Evolutionary conservation across 2,329 filamentous ascomycete genomes (phyloP).

Genomic region (Paraphaeosphaeria minitans): DNA sequence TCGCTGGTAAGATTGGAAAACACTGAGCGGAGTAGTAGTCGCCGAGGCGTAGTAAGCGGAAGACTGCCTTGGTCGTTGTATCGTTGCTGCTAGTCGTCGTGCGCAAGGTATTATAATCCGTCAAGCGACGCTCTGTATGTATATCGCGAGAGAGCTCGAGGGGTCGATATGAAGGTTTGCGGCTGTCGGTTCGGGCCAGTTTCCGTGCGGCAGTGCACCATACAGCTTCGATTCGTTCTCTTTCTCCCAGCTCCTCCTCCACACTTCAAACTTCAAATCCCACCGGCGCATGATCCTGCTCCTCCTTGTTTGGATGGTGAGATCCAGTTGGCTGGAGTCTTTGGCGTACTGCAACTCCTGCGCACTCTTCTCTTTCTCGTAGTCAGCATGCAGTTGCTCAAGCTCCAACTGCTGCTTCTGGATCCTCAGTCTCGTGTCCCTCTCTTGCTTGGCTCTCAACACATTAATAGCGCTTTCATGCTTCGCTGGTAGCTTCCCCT

Average conservation of each 20-base stretch:
- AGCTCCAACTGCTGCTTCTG: slow-evolving; percentile 50
- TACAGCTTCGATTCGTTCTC: slow-evolving; percentile 29
- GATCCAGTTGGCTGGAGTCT: slow-evolving; percentile 43
- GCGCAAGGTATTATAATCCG: not conserved
- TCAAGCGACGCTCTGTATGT: not conserved
- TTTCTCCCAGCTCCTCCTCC: slow-evolving; percentile 43
- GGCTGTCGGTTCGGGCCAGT: slow-evolving; percentile 32
- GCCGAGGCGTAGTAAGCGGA: not conserved
- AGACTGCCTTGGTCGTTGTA: not conserved
- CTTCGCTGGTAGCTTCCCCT: slow-evolving; percentile 48
- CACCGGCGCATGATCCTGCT: slow-evolving; percentile 42
- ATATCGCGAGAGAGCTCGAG: slow-evolving; percentile 11
- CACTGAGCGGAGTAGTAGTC: not conserved
- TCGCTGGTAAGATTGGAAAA: not conserved
- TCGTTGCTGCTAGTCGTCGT: not conserved
- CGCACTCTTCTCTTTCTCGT: slow-evolving; percentile 41
- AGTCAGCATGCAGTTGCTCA: slow-evolving; percentile 39
- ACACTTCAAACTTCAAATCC: slow-evolving; percentile 49
- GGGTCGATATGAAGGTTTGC: slow-evolving; percentile 8
- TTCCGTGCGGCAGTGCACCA: slow-evolving; percentile 32
- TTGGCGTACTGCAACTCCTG: slow-evolving; percentile 40
- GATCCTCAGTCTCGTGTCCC: slow-evolving; percentile 42
- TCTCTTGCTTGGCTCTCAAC: slow-evolving; percentile 51
- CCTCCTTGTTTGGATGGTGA: slow-evolving; percentile 39
- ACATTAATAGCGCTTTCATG: slow-evolving; percentile 55